Evolutionary conservation across 495 filamentous ascomycete genomes (phyloP).

Genomic region (Aspergillus affinis): DNA sequence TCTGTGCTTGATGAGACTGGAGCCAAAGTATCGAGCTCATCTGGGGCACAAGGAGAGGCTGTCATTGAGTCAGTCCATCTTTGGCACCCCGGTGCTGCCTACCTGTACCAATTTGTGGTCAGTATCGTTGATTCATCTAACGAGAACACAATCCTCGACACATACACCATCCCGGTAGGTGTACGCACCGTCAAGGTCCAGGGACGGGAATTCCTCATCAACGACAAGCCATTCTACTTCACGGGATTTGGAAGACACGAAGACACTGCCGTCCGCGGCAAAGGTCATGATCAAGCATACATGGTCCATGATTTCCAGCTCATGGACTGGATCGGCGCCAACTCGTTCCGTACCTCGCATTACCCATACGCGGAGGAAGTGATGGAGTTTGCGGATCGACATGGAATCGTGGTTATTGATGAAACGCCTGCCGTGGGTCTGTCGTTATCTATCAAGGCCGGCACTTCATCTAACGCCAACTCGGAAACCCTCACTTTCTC

Average conservation of each 20-base stretch:
- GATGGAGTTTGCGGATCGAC: constrained; percentile 13
- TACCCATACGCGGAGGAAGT: constrained; percentile 27
- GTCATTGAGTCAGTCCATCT: not conserved
- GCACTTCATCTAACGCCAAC: no score
- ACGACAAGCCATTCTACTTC: not conserved
- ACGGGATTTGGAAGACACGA: not conserved
- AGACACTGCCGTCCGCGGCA: not conserved
- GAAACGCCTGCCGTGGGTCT: not conserved
- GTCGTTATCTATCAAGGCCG: no score
- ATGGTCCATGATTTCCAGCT: constrained; percentile 24
- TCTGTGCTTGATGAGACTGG: no score
- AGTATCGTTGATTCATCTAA: not conserved
- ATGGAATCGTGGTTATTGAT: not conserved
- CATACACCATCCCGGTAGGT: not conserved
- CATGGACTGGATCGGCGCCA: constrained; percentile 24
- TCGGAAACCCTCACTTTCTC: not conserved
- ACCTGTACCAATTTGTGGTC: not conserved
- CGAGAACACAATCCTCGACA: not conserved
- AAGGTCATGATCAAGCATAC: constrained; percentile 9
- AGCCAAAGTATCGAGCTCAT: no score
- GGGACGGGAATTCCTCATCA: not conserved
- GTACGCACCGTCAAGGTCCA: not conserved
- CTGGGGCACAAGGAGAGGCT: no score
- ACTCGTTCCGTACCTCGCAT: constrained; percentile 26
- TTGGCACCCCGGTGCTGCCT: not conserved